phyloP scores from a whole-genome alignment of 2,329 filamentous ascomycete genomes.

The Talaromyces albobiverticillius region DNA sequence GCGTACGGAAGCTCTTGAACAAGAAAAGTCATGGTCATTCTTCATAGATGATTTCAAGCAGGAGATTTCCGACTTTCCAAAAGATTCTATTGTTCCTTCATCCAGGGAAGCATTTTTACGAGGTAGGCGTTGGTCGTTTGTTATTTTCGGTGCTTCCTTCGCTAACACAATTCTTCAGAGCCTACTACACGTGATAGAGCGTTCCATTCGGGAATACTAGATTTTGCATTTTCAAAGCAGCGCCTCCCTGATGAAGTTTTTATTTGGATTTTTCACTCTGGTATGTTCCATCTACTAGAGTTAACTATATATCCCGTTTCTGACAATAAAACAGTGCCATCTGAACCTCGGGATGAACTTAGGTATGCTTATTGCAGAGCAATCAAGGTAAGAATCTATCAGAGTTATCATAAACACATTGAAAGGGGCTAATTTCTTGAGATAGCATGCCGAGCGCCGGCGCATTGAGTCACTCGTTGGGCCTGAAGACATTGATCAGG shows the following conservation, averaged over 20 bases:
- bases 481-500: slow-evolving; percentile 39
- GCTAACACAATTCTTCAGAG: slow-evolving; percentile 26
- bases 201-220: slow-evolving; percentile 61
- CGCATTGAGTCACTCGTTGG: slow-evolving; percentile 37
- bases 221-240: slow-evolving; percentile 49
- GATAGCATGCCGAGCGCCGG: slow-evolving; percentile 25
- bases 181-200: slow-evolving; percentile 54
- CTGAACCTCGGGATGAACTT: slow-evolving; percentile 55
- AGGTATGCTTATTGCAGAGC: slow-evolving; percentile 59
- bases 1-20: slow-evolving; percentile 58
- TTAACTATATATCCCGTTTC: not conserved
- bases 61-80: slow-evolving; percentile 33
- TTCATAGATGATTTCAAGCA: slow-evolving; percentile 41
- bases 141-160: not conserved
- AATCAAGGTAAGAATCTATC: slow-evolving; percentile 41
- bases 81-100: slow-evolving; percentile 25
- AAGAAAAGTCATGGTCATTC: slow-evolving; percentile 57
- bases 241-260: slow-evolving; percentile 63
- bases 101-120: slow-evolving; percentile 31
- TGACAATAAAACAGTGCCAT: slow-evolving; percentile 40
- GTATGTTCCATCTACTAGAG: slow-evolving; percentile 22
- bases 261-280: slow-evolving; percentile 56
- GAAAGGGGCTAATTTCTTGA: not conserved
- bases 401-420: slow-evolving; percentile 10
- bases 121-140: slow-evolving; percentile 24